A percentile compares a stretch with the other conserved stretches of the same genome.
Conservation (phyloP, 2,329 filamentous ascomycete species). For the Zarea fungicola region DNA sequence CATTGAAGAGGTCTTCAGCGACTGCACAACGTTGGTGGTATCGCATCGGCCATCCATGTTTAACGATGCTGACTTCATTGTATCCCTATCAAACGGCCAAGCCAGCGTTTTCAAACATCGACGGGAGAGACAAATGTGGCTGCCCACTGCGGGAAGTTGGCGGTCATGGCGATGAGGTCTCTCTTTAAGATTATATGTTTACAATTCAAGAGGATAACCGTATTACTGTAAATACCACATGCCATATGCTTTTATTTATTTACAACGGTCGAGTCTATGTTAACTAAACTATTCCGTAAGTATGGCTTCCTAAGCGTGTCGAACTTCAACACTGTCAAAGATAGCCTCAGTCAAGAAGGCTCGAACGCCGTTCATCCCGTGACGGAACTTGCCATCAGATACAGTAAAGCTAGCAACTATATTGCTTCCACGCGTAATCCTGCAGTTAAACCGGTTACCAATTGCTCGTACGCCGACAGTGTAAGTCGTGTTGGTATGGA, state of each 20-base stretch:
- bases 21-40: slow-evolving; percentile 15
- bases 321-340: slow-evolving; percentile 12
- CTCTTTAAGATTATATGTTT: too few relatives aligned
- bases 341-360: slow-evolving; percentile 7
- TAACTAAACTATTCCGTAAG: background rate
- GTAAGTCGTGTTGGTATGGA: slow-evolving; percentile 5
- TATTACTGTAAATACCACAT: too few relatives aligned
- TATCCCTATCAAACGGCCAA: background rate
- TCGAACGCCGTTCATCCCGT: slow-evolving; percentile 12
- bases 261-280: too few relatives aligned
- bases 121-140: too few relatives aligned
- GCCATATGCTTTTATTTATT: too few relatives aligned
- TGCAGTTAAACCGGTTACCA: slow-evolving; percentile 1
- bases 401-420: slow-evolving; percentile 6
- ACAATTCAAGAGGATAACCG: too few relatives aligned
- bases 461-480: slow-evolving; percentile 6
- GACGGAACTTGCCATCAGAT: slow-evolving; percentile 4
- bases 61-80: background rate
- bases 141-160: too few relatives aligned
- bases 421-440: slow-evolving; percentile 1
- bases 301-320: background rate
- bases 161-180: too few relatives aligned
- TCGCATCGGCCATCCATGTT: background rate
- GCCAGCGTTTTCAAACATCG: background rate
- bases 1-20: slow-evolving; percentile 18